These are phyloP conservation scores for Backusella tuberculispora DNA, from an alignment of 192 early-diverging fungal species.

Conservation along the genomic window DNA sequence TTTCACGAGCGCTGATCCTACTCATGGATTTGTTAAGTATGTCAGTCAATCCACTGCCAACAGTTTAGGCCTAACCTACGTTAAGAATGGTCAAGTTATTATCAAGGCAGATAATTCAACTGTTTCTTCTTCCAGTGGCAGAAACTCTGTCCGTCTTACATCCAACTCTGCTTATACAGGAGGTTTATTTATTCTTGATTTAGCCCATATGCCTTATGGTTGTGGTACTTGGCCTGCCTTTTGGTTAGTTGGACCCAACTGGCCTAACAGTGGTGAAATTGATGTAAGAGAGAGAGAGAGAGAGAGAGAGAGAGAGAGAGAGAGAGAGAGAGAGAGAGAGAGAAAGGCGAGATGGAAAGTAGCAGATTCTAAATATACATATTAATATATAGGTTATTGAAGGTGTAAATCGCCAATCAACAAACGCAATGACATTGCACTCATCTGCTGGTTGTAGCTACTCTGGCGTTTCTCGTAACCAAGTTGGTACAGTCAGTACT, in stretches of 20 bases:
- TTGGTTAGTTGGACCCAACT: constrained; percentile 49
- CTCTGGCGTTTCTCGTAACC: background rate
- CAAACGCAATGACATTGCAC: constrained; percentile 43
- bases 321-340: background rate
- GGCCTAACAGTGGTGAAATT: constrained; percentile 50
- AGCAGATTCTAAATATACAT: no score
- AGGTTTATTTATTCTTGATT: constrained; percentile 37
- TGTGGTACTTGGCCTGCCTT: constrained; percentile 58
- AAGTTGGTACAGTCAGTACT: background rate
- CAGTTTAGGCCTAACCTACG: constrained; percentile 6
- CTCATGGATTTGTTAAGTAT: constrained; percentile 42
- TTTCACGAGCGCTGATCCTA: constrained; percentile 38
- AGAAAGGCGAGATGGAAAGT: background rate
- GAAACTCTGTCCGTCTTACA: no score
- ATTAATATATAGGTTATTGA: constrained; percentile 50
- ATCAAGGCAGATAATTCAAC: constrained; percentile 25
- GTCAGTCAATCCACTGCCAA: constrained; percentile 26
- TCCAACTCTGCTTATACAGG: constrained; percentile 26
- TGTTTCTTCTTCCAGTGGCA: constrained; percentile 19
- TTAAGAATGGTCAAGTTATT: background rate
- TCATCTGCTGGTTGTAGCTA: constrained; percentile 42
- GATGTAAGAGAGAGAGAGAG: no score
- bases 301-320: constrained; percentile 1
- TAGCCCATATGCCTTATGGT: constrained; percentile 46
- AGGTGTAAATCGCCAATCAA: constrained; percentile 39